Base-by-base conservation (phyloP, 2,329 filamentous ascomycete genomes). In the Stachybotrys elegans region DNA sequence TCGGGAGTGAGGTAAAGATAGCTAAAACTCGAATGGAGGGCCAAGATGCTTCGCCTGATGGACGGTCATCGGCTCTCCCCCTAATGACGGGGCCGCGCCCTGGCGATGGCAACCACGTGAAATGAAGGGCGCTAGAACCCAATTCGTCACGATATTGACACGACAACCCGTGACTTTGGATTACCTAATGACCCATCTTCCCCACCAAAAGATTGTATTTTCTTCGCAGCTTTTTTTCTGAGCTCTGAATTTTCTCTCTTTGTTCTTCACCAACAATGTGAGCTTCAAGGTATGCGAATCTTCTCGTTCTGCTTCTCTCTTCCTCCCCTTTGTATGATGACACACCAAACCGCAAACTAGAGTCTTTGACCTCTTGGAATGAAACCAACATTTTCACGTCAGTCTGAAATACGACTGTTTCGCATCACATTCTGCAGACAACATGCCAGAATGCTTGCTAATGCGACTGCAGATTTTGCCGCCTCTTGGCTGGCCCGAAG, bases 281-380 rank as follows among this genome's bases (percentile, higher is more conserved):
- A 44, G 58, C 53, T 50, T 54, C 45, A 43, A 58, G 55, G 60
- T 60, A 58, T 47, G 56, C 2, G 22, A 46, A 22, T n/a, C 43
- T 17, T 34, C 44, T 32, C 48, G 40, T 48, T 43, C 41, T 49
- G 21, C 34, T 35, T 21, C 41, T 48, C 45, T 48, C 51, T 49
- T 72, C 68, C 69, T 65, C 38, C 16, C 14, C 22, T 29, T 22
- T 27, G 17, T 36, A 13, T 89, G 88, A 92, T 92, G 88, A 91
- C 83, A 89, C 71, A 66, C 74, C 72, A 78, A 84, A 89, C 86
- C 85, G 79, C 83, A 84, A 91, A 91, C 87, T 94, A 94, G 88
- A 94, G 88, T 94, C 88, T 94, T 93, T 93, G 88, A 94, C 83
- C 85, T 73, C 66, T 49, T 66, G 76, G 81, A 78, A 84, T 92